These are phyloP conservation scores for Lipomyces kockii DNA, from an alignment of 805 yeast genomes.

Conservation along the genomic window DNA sequence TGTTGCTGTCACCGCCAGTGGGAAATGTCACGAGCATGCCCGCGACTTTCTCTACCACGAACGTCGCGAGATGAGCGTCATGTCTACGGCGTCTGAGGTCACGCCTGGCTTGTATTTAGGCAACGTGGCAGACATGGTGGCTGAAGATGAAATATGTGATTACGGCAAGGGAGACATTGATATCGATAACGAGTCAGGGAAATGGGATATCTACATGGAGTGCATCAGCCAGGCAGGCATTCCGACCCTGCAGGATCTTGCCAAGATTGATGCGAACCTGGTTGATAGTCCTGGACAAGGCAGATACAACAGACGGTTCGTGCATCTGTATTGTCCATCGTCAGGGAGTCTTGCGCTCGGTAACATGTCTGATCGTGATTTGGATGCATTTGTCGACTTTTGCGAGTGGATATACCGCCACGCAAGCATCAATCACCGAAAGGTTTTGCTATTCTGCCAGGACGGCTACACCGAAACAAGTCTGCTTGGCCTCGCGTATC, in stretches of 20 bases:
- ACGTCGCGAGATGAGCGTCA: conserved; percentile 76
- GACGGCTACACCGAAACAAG: conserved; percentile 95
- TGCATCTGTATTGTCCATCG: conserved; percentile 63
- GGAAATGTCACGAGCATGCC: conserved; percentile 25
- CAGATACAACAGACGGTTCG: conserved; percentile 17
- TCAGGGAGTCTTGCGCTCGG: conserved; percentile 84
- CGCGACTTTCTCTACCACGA: conserved; percentile 72
- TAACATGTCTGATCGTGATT: conserved; percentile 63
- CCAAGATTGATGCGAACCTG: conserved; percentile 24
- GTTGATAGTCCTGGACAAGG: not conserved
- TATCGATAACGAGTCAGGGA: conserved; percentile 19
- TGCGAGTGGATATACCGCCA: conserved; percentile 64
- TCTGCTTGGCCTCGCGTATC: conserved; percentile 68
- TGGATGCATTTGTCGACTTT: conserved; percentile 66
- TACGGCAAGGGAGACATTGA: conserved; percentile 14
- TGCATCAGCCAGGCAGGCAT: conserved; percentile 41
- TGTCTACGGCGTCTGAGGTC: conserved; percentile 78
- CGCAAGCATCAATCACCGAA: conserved; percentile 36
- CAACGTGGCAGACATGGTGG: conserved; percentile 66
- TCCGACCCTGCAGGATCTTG: conserved; percentile 26
- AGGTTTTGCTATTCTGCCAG: conserved; percentile 69
- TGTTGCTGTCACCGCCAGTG: conserved; percentile 36
- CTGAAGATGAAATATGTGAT: conserved; percentile 19
- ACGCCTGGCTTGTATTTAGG: conserved; percentile 74
- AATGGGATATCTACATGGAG: conserved; percentile 47